phyloP scores from a whole-genome alignment of 2,329 filamentous ascomycete species.

The Tolypocladium guangdongense region DNA sequence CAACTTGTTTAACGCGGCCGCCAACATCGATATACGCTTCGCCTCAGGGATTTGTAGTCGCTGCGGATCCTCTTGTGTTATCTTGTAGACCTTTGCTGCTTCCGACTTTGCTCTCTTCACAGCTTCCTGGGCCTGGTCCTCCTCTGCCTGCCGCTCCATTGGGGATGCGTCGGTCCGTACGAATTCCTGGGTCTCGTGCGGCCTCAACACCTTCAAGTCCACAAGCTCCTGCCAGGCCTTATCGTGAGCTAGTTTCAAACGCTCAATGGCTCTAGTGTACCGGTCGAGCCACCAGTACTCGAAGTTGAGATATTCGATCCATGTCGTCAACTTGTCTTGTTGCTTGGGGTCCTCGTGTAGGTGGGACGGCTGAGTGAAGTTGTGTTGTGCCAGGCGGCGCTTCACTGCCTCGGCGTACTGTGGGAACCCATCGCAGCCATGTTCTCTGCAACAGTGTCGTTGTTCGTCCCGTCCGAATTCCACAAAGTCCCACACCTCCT shows the following conservation, averaged over 20 bases:
- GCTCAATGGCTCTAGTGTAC: conserved; percentile 8
- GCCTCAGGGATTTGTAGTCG: too few relatives aligned
- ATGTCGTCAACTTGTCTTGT: conserved; percentile 23
- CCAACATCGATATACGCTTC: too few relatives aligned
- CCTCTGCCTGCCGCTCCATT: too few relatives aligned
- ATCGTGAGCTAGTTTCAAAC: conserved; percentile 12
- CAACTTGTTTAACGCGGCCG: not conserved
- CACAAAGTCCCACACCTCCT: too few relatives aligned
- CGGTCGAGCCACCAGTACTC: conserved; percentile 13
- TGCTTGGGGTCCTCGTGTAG: conserved; percentile 15
- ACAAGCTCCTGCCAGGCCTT: conserved; percentile 20
- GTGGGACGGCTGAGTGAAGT: conserved; percentile 16
- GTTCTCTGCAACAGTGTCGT: too few relatives aligned
- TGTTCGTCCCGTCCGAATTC: too few relatives aligned
- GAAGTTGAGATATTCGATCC: conserved; percentile 27
- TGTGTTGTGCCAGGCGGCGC: conserved; percentile 15
- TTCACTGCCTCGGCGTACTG: conserved; percentile 15
- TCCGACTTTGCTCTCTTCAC: too few relatives aligned
- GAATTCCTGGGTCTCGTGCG: conserved; percentile 7
- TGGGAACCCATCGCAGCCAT: too few relatives aligned
- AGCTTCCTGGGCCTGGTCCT: too few relatives aligned
- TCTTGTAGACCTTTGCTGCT: too few relatives aligned
- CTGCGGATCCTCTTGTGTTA: too few relatives aligned
- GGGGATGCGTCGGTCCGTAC: conserved; percentile 3
- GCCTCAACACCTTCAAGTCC: conserved; percentile 15